phyloP scores from a whole-genome alignment of 2,329 filamentous ascomycete species.

The Microsporum audouinii region DNA sequence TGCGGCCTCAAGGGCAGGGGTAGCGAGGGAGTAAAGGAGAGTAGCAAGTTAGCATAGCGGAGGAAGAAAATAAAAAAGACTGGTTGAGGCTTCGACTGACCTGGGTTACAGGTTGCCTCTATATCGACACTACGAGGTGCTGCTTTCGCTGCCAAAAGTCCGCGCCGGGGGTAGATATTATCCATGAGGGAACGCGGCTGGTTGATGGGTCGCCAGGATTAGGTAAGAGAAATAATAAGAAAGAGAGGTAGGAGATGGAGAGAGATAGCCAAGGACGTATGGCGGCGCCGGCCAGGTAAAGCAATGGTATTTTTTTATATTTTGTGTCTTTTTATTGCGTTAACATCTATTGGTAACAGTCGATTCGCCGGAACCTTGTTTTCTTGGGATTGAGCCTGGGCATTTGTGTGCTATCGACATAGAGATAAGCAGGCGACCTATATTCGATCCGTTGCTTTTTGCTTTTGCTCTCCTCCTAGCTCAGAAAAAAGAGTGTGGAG shows the following conservation, averaged over 20 bases:
- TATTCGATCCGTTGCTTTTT: conserved; percentile 1
- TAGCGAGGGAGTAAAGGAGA: background rate
- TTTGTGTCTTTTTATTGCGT: conserved; percentile 1
- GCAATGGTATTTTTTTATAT: conserved; percentile 5
- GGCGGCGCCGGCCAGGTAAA: background rate
- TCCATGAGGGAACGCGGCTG: background rate
- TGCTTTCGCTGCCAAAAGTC: background rate
- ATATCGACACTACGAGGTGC: background rate
- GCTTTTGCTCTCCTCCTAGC: background rate
- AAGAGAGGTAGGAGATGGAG: background rate
- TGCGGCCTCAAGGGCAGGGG: background rate
- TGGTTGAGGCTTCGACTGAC: background rate
- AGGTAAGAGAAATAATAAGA: background rate
- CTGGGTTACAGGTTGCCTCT: background rate
- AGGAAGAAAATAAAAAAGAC: background rate
- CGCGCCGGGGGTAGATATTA: background rate
- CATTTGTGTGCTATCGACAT: background rate
- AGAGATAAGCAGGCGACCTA: background rate
- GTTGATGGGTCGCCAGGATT: background rate
- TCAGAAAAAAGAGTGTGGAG: background rate
- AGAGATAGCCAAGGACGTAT: background rate
- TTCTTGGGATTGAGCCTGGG: background rate
- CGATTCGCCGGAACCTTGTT: background rate
- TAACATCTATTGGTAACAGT: conserved; percentile 4
- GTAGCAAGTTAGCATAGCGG: background rate